phyloP scores from a whole-genome alignment of 2,329 filamentous ascomycete genomes.

The Neofusicoccum ribis region DNA sequence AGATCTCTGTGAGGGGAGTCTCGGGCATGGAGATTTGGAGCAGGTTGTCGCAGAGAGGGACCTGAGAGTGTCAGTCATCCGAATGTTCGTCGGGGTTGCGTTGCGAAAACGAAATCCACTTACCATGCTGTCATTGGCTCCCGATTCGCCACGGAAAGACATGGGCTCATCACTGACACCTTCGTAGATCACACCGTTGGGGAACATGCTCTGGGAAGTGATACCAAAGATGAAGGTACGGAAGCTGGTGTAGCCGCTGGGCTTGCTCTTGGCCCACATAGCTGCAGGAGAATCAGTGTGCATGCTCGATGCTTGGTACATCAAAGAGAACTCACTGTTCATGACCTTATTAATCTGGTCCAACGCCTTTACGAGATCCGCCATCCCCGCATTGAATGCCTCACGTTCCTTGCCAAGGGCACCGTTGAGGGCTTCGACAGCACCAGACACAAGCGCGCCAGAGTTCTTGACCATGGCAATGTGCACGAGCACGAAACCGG shows the following conservation, averaged over 20 bases:
- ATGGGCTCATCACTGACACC: constrained; percentile 74
- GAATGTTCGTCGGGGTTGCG: too few relatives aligned
- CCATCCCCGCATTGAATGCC: constrained; percentile 58
- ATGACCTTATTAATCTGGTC: constrained; percentile 74
- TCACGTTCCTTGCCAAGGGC: constrained; percentile 47
- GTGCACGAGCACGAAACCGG: constrained; percentile 93
- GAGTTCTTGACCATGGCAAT: constrained; percentile 94
- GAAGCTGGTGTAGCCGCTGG: constrained; percentile 82
- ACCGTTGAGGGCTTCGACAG: constrained; percentile 64
- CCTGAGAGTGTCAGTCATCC: constrained; percentile 39
- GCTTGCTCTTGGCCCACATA: constrained; percentile 91
- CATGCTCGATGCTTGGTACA: not conserved
- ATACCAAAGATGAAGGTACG: constrained; percentile 97
- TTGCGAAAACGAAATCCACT: constrained; percentile 11
- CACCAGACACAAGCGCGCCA: constrained; percentile 71
- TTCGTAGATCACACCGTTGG: constrained; percentile 85
- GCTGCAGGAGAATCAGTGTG: constrained; percentile 37
- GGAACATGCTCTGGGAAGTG: constrained; percentile 91
- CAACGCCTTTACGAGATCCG: constrained; percentile 60
- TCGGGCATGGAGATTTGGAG: constrained; percentile 83
- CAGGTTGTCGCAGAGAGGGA: constrained; percentile 86
- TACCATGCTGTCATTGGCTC: constrained; percentile 90
- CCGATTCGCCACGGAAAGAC: constrained; percentile 87
- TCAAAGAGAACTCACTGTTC: constrained; percentile 58
- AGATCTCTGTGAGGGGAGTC: constrained; percentile 84